These are phyloP conservation scores for Ascochyta pisi DNA, from an alignment of 2,329 filamentous ascomycete species.

Conservation along the genomic window DNA sequence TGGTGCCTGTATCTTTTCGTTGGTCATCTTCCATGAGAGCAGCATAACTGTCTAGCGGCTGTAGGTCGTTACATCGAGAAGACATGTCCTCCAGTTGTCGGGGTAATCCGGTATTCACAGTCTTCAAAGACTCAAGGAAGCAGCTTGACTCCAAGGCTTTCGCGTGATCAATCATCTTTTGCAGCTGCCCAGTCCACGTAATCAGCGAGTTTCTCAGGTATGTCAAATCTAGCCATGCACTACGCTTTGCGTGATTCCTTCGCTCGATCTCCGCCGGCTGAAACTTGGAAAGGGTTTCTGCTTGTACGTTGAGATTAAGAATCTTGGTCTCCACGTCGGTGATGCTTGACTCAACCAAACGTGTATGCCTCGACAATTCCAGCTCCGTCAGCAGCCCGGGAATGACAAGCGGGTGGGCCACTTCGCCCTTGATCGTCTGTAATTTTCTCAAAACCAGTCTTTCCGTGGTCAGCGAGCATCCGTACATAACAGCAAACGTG, in stretches of 20 bases:
- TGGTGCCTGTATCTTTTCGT: too few species aligned
- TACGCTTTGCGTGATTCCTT: constrained; percentile 20
- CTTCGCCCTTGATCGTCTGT: constrained; percentile 8
- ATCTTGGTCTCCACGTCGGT: constrained; percentile 24
- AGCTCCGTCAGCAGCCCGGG: constrained; percentile 26
- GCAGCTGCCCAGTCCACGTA: constrained; percentile 27
- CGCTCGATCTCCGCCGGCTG: constrained; percentile 6
- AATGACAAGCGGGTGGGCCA: constrained; percentile 23
- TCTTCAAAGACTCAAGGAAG: too few species aligned
- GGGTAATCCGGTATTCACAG: too few species aligned
- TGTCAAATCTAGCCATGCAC: constrained; percentile 23
- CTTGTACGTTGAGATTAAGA: constrained; percentile 17
- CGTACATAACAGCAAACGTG: constrained; percentile 26
- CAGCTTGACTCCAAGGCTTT: too few species aligned
- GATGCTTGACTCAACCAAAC: constrained; percentile 20
- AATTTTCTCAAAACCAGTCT: constrained; percentile 19
- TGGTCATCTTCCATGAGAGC: too few species aligned
- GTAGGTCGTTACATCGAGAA: background rate
- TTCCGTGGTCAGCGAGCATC: constrained; percentile 14
- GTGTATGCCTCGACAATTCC: constrained; percentile 18
- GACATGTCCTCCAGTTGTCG: background rate
- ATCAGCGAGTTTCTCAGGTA: constrained; percentile 25
- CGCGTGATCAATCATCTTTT: constrained; percentile 19
- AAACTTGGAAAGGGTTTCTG: background rate
- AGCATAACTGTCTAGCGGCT: background rate